These are phyloP conservation scores for Saccharomycopsis malanga DNA, from an alignment of 805 yeast genomes.

Conservation along the genomic window DNA sequence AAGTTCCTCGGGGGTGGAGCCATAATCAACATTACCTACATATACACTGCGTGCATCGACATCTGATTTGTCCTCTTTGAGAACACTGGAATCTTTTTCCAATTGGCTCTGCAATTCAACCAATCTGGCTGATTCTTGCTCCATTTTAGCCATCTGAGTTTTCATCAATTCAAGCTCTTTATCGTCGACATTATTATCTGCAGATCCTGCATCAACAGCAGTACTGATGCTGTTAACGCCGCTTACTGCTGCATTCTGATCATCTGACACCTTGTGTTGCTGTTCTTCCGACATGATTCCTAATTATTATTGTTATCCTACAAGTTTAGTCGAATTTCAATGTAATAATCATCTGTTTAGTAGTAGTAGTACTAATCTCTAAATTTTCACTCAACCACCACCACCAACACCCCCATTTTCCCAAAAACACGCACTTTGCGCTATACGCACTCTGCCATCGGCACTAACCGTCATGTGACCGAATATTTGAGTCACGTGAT, in stretches of 20 bases:
- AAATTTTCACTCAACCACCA: too few relatives aligned
- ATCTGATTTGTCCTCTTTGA: constrained; percentile 47
- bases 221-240: background rate
- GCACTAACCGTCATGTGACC: too few relatives aligned
- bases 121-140: constrained; percentile 55
- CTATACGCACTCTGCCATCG: too few relatives aligned
- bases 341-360: too few relatives aligned
- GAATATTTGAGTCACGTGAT: too few relatives aligned
- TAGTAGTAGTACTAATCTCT: too few relatives aligned
- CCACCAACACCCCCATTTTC: too few relatives aligned
- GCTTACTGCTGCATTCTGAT: background rate
- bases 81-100: constrained; percentile 35
- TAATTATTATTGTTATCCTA: too few relatives aligned
- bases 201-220: background rate
- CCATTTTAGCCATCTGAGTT: constrained; percentile 43
- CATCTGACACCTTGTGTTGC: background rate
- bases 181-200: constrained; percentile 9
- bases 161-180: constrained; percentile 28
- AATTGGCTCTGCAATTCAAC: constrained; percentile 50
- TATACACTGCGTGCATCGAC: constrained; percentile 72
- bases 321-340: too few relatives aligned
- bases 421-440: too few relatives aligned
- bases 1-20: constrained; percentile 69
- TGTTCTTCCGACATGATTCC: constrained; percentile 13
- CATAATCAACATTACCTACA: constrained; percentile 82